A percentile compares a stretch with the other conserved stretches of the same genome.
phyloP scores from a whole-genome alignment of 805 yeast species.

The Lipomyces oligophaga region DNA sequence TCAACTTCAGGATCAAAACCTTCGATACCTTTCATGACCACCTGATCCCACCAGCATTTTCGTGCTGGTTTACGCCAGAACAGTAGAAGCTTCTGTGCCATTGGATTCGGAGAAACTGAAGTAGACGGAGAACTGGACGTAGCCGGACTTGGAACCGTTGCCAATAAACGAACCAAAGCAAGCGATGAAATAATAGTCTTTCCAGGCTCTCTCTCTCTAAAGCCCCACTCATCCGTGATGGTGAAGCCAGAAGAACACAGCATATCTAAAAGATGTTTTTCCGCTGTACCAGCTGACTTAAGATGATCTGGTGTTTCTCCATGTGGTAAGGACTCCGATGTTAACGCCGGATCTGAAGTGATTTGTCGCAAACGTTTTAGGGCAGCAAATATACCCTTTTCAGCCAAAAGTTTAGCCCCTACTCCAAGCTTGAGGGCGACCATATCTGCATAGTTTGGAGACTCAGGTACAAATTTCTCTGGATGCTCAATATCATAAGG shows the following conservation, averaged over 20 bases:
- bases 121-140: neutral
- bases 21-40: slow-evolving; percentile 37
- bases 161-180: slow-evolving; percentile 54
- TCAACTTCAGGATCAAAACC: slow-evolving; percentile 36
- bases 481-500: slow-evolving; percentile 8
- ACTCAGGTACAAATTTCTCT: slow-evolving; percentile 8
- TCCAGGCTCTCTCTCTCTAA: slow-evolving; percentile 79
- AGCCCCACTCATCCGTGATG: slow-evolving; percentile 74
- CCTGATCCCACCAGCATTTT: slow-evolving; percentile 92
- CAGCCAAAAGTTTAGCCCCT: slow-evolving; percentile 58
- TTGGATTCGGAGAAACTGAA: slow-evolving; percentile 26
- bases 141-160: no score
- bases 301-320: slow-evolving; percentile 22
- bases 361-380: slow-evolving; percentile 27
- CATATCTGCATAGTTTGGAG: slow-evolving; percentile 49
- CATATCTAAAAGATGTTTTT: slow-evolving; percentile 92
- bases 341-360: neutral
- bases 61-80: slow-evolving; percentile 99
- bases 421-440: slow-evolving; percentile 66
- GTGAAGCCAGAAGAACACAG: slow-evolving; percentile 82
- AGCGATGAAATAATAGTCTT: slow-evolving; percentile 84
- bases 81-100: slow-evolving; percentile 61
- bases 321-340: slow-evolving; percentile 8
- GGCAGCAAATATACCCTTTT: slow-evolving; percentile 70
- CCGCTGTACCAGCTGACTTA: slow-evolving; percentile 65